These are phyloP conservation scores for Globisporangium apiculatum DNA, from an alignment of 352 stramenopile genomes.

Conservation along the genomic window DNA sequence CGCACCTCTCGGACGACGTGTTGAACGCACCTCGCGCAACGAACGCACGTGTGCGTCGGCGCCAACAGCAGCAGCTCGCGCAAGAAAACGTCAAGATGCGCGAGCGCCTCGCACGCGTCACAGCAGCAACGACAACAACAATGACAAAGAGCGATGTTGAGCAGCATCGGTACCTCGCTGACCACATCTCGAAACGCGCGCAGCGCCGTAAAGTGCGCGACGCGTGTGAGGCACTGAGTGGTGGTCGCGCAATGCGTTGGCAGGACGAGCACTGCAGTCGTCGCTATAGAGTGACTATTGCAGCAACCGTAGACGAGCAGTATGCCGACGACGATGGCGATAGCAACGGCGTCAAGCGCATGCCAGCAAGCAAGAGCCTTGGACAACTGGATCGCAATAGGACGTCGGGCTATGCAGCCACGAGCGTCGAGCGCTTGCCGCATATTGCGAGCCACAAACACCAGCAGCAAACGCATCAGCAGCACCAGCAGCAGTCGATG, in stretches of 20 bases:
- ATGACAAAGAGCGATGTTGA: conserved; percentile 40
- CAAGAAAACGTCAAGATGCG: conserved; percentile 44
- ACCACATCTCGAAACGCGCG: conserved; percentile 49
- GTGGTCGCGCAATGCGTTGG: neutral
- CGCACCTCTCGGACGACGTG: conserved; percentile 36
- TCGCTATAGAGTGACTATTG: neutral
- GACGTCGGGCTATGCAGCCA: neutral
- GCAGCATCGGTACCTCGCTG: conserved; percentile 35
- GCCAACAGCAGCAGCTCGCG: conserved; percentile 39
- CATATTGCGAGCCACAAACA: neutral
- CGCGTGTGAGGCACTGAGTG: conserved; percentile 16
- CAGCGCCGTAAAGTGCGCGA: conserved; percentile 35
- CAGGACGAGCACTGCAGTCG: neutral
- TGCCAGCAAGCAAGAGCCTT: conserved; percentile 7
- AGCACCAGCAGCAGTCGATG: neutral
- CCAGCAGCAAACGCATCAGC: neutral
- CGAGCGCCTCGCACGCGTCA: conserved; percentile 21
- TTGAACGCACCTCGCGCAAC: conserved; percentile 27
- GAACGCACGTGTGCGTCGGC: conserved; percentile 23
- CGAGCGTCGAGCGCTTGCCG: neutral
- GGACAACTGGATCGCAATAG: conserved; percentile 5
- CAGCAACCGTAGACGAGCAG: neutral
- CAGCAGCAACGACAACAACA: conserved; percentile 22
- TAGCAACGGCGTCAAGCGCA: neutral
- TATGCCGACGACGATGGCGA: neutral